Evolutionary conservation across 352 stramenopile species (phyloP), one percentile per base, ranked within the genome.

Genomic region (Phytopythium oedochilum): DNA sequence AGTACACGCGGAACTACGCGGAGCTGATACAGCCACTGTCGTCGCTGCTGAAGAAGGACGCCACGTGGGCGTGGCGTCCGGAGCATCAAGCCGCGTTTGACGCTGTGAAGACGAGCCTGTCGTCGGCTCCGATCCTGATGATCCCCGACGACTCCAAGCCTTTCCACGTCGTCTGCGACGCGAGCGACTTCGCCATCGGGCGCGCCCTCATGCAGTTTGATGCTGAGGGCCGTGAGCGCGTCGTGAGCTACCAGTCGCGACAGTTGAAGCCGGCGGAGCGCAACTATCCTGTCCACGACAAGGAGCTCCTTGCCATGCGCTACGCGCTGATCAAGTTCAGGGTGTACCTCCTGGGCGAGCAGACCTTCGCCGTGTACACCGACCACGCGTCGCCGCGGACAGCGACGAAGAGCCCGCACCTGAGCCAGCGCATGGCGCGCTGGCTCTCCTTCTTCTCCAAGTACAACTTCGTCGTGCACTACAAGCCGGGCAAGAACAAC

Each of bases 251-350:
- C 29, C 56, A 74, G 54, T 66, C 65, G 2, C 55, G 61, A 0
- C 61, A 71, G n/a, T 31, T 71, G 0, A 57, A 70, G 23, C 8
- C 49, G 0, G 59, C 55, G 2, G 67, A 75, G 57, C 10, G 17
- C 1, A 64, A 65, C 45, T 70, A 73, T 12, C 57, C 65, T 12
- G 48, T 70, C 7, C 53, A 70, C 40, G 58, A 61, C 49, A 58
- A 66, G 29, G 55, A 62, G 36, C 18, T 75, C 0, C 23, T 71
- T 0, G 54, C 63, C 1, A 75, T 71, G 62, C 20, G 45, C 2
- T 71, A 71, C 28, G 39, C 58, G 0, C 47, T 71, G 0, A 44
- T 66, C 7, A 76, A 76, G 51, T 71, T 76, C 29, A 20, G 57
- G 4, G 57, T 73, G 0, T 60, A 73, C 26, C 32, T 73, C 0